phyloP scores from a whole-genome alignment of 371 early-diverging fungal species.

The Syncephalastrum contaminatum region DNA sequence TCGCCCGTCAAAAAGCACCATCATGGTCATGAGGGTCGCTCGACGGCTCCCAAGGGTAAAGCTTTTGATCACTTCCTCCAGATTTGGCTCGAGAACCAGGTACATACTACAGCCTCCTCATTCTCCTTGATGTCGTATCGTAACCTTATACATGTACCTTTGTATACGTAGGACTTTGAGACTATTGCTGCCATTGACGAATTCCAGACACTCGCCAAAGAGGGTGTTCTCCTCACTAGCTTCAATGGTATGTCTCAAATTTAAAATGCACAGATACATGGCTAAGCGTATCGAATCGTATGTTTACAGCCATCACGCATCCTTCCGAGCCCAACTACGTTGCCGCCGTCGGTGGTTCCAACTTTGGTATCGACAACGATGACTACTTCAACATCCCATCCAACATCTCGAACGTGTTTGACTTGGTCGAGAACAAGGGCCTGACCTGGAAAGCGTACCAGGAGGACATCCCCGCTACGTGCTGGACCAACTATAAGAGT shows the following conservation, averaged over 20 bases:
- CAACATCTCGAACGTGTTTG: conserved; percentile 12
- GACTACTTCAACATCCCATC: conserved; percentile 18
- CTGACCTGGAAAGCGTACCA: conserved; percentile 50
- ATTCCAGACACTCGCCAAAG: conserved; percentile 14
- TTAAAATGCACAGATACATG: too few relatives aligned
- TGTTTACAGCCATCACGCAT: conserved; percentile 21
- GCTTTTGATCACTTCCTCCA: conserved; percentile 36
- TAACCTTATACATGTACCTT: not conserved
- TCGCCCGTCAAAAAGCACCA: not conserved
- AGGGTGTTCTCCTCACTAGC: conserved; percentile 49
- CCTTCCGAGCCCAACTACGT: conserved; percentile 28
- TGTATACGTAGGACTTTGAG: conserved; percentile 19
- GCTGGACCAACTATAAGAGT: conserved; percentile 16
- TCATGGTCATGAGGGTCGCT: not conserved
- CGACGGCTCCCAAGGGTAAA: conserved; percentile 20
- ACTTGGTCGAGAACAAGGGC: conserved; percentile 39
- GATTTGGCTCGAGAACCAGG: conserved; percentile 40
- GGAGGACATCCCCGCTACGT: conserved; percentile 35
- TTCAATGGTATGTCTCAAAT: conserved; percentile 25
- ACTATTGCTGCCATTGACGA: conserved; percentile 15
- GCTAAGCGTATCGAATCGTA: too few relatives aligned
- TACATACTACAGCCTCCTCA: conserved; percentile 1
- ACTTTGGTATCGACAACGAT: conserved; percentile 27
- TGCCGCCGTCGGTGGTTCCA: conserved; percentile 19
- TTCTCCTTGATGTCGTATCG: not conserved